phyloP scores from a whole-genome alignment of 2,329 filamentous ascomycete genomes.

The Aureobasidium sp. region DNA sequence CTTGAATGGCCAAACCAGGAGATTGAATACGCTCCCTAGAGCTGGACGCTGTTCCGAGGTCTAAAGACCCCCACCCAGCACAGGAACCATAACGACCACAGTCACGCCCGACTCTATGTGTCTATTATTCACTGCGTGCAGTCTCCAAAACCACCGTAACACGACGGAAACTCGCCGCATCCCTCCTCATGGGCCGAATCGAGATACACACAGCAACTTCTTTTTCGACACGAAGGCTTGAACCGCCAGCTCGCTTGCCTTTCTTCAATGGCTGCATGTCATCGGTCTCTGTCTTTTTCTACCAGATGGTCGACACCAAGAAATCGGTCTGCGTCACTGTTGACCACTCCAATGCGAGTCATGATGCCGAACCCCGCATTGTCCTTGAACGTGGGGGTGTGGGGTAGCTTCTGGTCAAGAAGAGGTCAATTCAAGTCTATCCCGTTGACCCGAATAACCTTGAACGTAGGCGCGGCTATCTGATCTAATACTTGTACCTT shows the following conservation, averaged over 20 bases:
- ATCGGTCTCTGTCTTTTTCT: neutral
- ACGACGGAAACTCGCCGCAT: neutral
- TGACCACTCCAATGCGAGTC: neutral
- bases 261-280: neutral
- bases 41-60: neutral
- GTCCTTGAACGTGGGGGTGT: neutral
- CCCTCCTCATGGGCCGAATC: neutral
- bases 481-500: neutral
- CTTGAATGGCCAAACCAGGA: slow-evolving; percentile 12
- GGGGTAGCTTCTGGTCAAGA: slow-evolving; percentile 4
- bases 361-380: slow-evolving; percentile 4
- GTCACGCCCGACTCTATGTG: neutral
- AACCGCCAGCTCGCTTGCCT: neutral
- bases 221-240: neutral
- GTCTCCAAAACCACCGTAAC: neutral
- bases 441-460: slow-evolving; percentile 12
- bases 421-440: neutral
- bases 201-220: neutral
- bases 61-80: neutral
- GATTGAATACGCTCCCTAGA: slow-evolving; percentile 1
- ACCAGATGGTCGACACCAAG: neutral
- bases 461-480: neutral
- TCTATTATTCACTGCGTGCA: neutral
- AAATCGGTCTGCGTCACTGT: neutral
- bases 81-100: neutral